Evolutionary conservation across 495 filamentous ascomycete species (phyloP), one percentile per base, ranked within the genome.

Genomic region (Penicillium goetzii): DNA sequence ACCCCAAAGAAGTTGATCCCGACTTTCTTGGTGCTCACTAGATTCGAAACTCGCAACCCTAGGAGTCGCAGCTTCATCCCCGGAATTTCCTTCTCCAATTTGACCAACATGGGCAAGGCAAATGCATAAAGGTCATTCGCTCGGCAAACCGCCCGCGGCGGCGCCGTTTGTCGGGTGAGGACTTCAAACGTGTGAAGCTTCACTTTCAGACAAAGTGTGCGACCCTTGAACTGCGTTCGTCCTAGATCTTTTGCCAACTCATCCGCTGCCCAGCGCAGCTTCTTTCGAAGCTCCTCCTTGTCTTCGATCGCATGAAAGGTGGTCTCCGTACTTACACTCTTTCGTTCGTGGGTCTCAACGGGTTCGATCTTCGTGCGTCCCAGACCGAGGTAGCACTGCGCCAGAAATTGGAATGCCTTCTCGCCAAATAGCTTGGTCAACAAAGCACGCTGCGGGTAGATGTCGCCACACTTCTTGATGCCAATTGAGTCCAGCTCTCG

Each of bases 141-240:
- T 1, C 81, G 75, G 32, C 73, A 83, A 7, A 97, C 83, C 0
- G 92, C 88, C 66, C 89, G 88, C 2, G 91, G 86, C 11, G 89
- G 86, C 40, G 89, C 83, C 14, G 84, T 83, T 72, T 99, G 95
- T 38, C 95, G 80, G 0, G 92, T 95, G 19, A 91, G 79, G 11
- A 98, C 93, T 73, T 97, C 92, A 68, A 93, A 99, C 0, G 91
- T 96, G 68, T 97, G 92, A 12, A 98, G 80, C 72, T 99, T 99
- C 53, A 97, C 84, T 75, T 99, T 99, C 21, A 99, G 74, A 25
- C 90, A 89, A 4, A 99, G 75, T 1, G 96, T 98, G 7, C 93
- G 87, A 6, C 94, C 94, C 74, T 93, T 97, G 75, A 92, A 91
- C 64, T 91, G 84, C 5, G 90, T 90, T 21, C 84, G 84, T n/a